Evolutionary conservation across 805 yeast genomes (phyloP).

Genomic region (Lipomyces sp.): DNA sequence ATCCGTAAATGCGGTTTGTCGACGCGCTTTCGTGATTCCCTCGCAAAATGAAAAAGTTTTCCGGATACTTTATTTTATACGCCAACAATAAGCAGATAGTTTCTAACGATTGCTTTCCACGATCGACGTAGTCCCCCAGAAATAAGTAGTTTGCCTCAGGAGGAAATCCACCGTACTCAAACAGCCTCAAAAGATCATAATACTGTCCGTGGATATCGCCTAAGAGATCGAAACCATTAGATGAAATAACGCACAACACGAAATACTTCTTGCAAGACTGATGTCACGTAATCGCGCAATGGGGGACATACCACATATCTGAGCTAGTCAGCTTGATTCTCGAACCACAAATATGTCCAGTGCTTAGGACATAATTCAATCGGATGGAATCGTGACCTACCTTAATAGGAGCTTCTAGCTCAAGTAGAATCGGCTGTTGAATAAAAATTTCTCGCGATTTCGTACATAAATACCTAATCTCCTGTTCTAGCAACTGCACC

Average conservation of each 20-base stretch:
- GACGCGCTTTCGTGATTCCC: constrained; percentile 99
- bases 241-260: neutral
- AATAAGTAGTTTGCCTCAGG: constrained; percentile 97
- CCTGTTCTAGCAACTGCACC: constrained; percentile 89
- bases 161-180: constrained; percentile 98
- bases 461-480: constrained; percentile 92
- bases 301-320: constrained; percentile 31
- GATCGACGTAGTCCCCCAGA: constrained; percentile 96
- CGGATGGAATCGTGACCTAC: constrained; percentile 50
- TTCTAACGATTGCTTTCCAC: constrained; percentile 96
- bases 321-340: neutral
- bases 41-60: constrained; percentile 92
- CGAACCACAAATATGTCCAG: neutral
- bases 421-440: constrained; percentile 93
- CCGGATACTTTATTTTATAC: constrained; percentile 97
- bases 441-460: constrained; percentile 97
- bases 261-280: neutral
- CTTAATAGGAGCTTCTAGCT: constrained; percentile 95
- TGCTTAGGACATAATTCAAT: neutral
- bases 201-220: constrained; percentile 99
- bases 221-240: constrained; percentile 50
- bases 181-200: constrained; percentile 89
- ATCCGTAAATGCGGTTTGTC: constrained; percentile 95
- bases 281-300: neutral
- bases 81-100: constrained; percentile 94